Conservation (phyloP, 2,329 filamentous ascomycete species). For the Aspergillus sergii region DNA sequence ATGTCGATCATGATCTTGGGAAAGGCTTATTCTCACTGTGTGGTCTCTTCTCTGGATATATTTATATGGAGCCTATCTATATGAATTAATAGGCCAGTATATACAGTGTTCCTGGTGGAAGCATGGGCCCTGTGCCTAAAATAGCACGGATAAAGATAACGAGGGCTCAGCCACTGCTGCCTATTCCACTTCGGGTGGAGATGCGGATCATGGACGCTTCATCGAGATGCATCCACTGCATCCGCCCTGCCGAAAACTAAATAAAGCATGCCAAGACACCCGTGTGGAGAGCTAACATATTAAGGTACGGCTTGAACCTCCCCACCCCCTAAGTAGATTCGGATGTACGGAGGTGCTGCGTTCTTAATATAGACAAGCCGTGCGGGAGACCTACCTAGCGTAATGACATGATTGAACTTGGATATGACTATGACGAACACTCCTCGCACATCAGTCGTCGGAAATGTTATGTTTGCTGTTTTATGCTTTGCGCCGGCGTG, state of each 20-base stretch:
- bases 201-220: background rate
- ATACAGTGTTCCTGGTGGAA: background rate
- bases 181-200: background rate
- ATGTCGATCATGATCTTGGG: background rate
- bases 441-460: background rate
- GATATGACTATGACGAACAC: background rate
- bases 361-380: background rate
- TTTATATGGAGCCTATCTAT: background rate
- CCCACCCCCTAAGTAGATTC: background rate
- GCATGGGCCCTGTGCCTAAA: background rate
- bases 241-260: background rate
- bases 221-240: background rate
- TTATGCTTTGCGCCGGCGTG: too few species aligned
- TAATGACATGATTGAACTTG: background rate
- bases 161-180: background rate
- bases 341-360: background rate
- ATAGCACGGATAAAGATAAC: background rate
- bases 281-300: background rate
- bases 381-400: background rate
- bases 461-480: background rate
- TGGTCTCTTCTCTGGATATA: background rate
- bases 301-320: background rate
- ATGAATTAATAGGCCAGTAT: background rate
- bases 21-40: background rate
- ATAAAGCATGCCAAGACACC: background rate